These are phyloP conservation scores for Phaeosphaeriaceae sp. DNA, from an alignment of 2,329 filamentous ascomycete species.

Conservation along the genomic window DNA sequence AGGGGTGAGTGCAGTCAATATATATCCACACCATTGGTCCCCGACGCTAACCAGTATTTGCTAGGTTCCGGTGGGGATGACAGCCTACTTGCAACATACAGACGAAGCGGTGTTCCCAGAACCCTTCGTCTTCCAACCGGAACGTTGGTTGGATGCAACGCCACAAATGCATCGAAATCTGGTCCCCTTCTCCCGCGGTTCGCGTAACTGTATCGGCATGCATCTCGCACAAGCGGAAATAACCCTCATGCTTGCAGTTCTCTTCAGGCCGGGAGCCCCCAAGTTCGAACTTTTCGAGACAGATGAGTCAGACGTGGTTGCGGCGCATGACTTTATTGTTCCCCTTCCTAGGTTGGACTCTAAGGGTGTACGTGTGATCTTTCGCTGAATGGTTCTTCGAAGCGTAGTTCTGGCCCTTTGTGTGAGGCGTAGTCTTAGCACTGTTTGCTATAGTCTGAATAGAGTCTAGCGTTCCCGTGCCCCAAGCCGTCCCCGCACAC, in stretches of 20 bases:
- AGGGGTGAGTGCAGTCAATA: no score
- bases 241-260: constrained; percentile 24
- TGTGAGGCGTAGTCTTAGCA: no score
- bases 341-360: constrained; percentile 25
- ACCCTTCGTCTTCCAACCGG: background rate
- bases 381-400: no score
- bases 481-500: no score
- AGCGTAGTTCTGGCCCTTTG: no score
- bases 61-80: background rate
- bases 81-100: background rate
- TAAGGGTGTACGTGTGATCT: constrained; percentile 26
- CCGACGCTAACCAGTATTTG: background rate
- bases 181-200: constrained; percentile 26
- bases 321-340: constrained; percentile 34
- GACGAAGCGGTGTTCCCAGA: background rate
- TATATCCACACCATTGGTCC: no score
- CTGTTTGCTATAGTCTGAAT: no score
- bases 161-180: constrained; percentile 9
- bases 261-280: constrained; percentile 23
- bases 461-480: no score
- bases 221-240: constrained; percentile 29
- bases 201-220: constrained; percentile 26
- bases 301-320: constrained; percentile 21
- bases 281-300: constrained; percentile 29
- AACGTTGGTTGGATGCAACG: background rate